Percentiles rank a stretch among this genome's conserved stretches.
phyloP scores from a whole-genome alignment of 495 filamentous ascomycete species.

The Cercophora scortea region DNA sequence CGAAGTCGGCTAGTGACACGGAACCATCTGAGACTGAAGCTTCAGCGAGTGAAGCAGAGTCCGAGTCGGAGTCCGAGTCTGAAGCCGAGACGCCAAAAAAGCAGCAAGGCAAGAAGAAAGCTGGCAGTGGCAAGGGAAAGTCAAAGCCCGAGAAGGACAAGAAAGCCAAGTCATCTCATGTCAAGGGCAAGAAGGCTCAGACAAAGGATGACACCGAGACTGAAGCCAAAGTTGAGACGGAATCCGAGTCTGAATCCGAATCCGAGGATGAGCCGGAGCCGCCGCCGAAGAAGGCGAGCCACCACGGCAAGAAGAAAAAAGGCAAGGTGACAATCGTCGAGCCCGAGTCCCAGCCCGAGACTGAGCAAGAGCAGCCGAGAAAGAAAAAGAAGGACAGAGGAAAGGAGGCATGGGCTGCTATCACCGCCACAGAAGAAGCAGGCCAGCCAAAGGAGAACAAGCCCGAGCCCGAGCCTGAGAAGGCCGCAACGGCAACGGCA shows the following conservation, averaged over 20 bases:
- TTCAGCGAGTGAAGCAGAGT: background rate
- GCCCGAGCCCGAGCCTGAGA: background rate
- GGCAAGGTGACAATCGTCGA: background rate
- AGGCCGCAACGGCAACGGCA: too few relatives aligned
- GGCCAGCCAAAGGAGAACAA: slow-evolving; percentile 2
- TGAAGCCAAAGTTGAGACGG: too few relatives aligned
- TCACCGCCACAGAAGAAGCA: background rate
- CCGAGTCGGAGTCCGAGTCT: background rate
- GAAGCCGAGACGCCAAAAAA: background rate
- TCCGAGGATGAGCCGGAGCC: background rate
- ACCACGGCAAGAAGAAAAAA: background rate
- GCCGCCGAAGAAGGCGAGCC: background rate
- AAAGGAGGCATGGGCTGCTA: background rate
- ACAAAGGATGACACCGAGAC: too few relatives aligned
- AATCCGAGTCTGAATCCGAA: too few relatives aligned
- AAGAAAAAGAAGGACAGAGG: background rate
- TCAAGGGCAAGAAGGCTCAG: too few relatives aligned
- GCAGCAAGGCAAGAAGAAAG: background rate
- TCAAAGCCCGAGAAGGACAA: background rate
- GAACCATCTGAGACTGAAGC: background rate
- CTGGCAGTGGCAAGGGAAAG: background rate
- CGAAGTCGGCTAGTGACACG: too few relatives aligned
- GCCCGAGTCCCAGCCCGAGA: too few relatives aligned
- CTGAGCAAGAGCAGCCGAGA: background rate
- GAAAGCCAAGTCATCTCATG: too few relatives aligned